Evolutionary conservation across 306 rosid species (phyloP).

Genomic region (Cotoneaster glaucophyllus): DNA sequence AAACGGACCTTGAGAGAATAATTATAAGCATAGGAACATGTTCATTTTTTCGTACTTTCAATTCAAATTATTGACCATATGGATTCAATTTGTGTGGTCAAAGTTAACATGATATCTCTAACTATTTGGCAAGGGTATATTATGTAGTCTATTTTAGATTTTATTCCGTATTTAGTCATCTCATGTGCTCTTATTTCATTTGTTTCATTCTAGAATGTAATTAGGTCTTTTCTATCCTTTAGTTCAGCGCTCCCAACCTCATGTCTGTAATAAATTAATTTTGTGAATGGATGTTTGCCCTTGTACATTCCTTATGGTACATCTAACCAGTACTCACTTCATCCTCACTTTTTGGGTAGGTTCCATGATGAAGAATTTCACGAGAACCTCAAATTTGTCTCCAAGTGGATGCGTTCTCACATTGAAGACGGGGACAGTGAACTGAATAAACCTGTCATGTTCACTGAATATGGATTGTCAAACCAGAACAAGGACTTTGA

Average conservation of each 20-base stretch:
- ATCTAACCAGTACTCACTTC: neutral
- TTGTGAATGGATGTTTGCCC: neutral
- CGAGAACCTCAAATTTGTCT: slow-evolving; percentile 53
- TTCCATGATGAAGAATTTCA: slow-evolving; percentile 50
- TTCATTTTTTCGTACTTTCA: neutral
- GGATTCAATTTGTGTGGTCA: neutral
- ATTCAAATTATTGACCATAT: neutral
- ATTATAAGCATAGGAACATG: neutral
- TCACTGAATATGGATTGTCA: slow-evolving; percentile 84
- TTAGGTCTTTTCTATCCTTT: neutral
- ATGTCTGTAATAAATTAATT: no score
- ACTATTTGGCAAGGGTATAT: neutral
- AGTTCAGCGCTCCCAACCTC: neutral
- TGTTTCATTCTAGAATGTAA: neutral
- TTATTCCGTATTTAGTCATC: neutral
- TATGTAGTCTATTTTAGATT: no score
- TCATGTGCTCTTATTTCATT: neutral
- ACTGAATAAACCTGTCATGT: slow-evolving; percentile 77
- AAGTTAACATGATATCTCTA: neutral
- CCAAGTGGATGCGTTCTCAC: slow-evolving; percentile 93
- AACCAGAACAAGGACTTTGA: slow-evolving; percentile 53
- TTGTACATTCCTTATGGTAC: neutral
- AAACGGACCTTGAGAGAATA: neutral
- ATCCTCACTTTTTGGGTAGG: slow-evolving; percentile 32
- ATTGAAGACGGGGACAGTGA: slow-evolving; percentile 80